Evolutionary conservation across 1,139 yeast species (phyloP).

Genomic region (Saccharomycopsis hybrid): DNA sequence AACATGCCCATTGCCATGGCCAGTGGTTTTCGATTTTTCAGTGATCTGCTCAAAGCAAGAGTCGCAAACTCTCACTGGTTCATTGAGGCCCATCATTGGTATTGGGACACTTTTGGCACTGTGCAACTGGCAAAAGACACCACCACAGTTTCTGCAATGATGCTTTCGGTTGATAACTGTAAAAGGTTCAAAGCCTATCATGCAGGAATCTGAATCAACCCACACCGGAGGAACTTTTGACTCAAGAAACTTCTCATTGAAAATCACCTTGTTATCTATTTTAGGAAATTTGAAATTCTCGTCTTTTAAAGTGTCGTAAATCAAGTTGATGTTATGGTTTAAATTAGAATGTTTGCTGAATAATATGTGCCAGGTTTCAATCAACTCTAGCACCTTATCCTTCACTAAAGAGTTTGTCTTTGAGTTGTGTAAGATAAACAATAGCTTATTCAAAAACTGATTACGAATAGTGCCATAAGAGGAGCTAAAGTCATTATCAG

Average conservation of each 20-base stretch:
- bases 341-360: conserved; percentile 67
- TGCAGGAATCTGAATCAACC: conserved; percentile 93
- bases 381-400: conserved; percentile 49
- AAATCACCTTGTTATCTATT: conserved; percentile 22
- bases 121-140: conserved; percentile 82
- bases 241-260: conserved; percentile 58
- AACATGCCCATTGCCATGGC: background rate
- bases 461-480: conserved; percentile 14
- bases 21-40: conserved; percentile 25
- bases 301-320: conserved; percentile 49
- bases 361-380: conserved; percentile 74
- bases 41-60: conserved; percentile 64
- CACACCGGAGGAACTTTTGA: conserved; percentile 96
- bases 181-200: conserved; percentile 83
- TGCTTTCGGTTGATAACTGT: conserved; percentile 85
- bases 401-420: conserved; percentile 51
- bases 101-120: conserved; percentile 65
- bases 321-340: conserved; percentile 50
- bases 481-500: conserved; percentile 13
- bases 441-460: conserved; percentile 15
- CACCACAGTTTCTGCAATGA: conserved; percentile 97
- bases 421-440: conserved; percentile 28
- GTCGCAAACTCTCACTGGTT: conserved; percentile 91
- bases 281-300: conserved; percentile 16
- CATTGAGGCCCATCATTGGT: conserved; percentile 79